Evolutionary conservation across 2,329 filamentous ascomycete species (phyloP), one percentile per base, ranked within the genome.

Genomic region (Juglanconis sp.): DNA sequence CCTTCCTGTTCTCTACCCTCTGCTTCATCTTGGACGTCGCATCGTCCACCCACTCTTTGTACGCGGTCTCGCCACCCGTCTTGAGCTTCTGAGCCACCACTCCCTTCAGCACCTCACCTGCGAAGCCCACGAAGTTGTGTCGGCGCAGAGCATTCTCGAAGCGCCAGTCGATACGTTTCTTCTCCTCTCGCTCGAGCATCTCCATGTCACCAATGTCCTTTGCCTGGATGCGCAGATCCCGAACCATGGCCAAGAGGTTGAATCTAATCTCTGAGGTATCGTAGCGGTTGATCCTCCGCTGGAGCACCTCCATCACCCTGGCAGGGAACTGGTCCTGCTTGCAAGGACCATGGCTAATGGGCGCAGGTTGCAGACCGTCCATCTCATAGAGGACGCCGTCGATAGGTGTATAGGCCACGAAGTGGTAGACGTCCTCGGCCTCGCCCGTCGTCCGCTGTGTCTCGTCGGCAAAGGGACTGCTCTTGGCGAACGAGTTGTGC

Each of bases 121-220:
- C 90, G 69, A 99, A 97, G 0, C 92, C 94, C 0, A 99, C 91
- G 78, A 99, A 99, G 75, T 99, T 99, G 75, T 96, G 94, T 68
- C 90, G 81, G 63, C 95, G 79, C 69, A 99, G 79, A 10, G 92
- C 90, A 75, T 99, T 99, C 82, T 99, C 95, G 82, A 95, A 97
- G 71, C 87, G 84, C 95, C 95, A 99, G 65, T 88, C 90, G 60
- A 82, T 82, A 56, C 95, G 83, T 84, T 96, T 96, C 70, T 84
- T 81, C 77, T 94, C 86, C 81, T 98, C 93, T 57, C 88, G 81
- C 65, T 86, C 86, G 66, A 98, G 75, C 74, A 87, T 79, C 71
- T 96, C 93, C 48, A 77, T 72, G 75, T 99, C 95, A 50, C 93
- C 93, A 65, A 95, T 85, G 73, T 96, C 91, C 60, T 83, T 81